A percentile compares a stretch with the other conserved stretches of the same genome.
phyloP scores from a whole-genome alignment of 2,329 filamentous ascomycete genomes.

The Cordyceps militaris region DNA sequence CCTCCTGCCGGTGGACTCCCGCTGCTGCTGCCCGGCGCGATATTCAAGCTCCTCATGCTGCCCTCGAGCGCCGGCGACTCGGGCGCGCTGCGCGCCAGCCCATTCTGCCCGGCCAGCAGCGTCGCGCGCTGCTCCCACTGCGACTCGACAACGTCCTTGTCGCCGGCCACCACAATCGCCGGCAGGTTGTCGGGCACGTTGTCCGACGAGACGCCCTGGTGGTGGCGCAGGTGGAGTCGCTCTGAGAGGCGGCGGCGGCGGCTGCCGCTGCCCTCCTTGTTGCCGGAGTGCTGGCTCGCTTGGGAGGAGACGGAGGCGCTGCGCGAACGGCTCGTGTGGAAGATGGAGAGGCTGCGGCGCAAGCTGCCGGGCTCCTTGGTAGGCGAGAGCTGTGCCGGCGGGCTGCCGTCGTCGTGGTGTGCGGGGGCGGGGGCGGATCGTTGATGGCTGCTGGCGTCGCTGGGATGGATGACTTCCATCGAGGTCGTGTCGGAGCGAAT shows the following conservation, averaged over 20 bases:
- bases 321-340: slow-evolving; percentile 39
- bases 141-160: slow-evolving; percentile 49
- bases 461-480: slow-evolving; percentile 71
- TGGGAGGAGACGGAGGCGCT: slow-evolving; percentile 40
- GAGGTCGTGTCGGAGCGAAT: slow-evolving; percentile 76
- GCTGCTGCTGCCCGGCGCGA: slow-evolving; percentile 17
- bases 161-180: slow-evolving; percentile 52
- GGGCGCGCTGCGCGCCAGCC: slow-evolving; percentile 38
- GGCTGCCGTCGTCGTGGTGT: slow-evolving; percentile 21
- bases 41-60: not conserved
- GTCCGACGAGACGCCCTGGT: slow-evolving; percentile 53
- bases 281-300: slow-evolving; percentile 27
- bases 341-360: slow-evolving; percentile 40
- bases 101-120: slow-evolving; percentile 65
- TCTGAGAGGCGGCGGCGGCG: slow-evolving; percentile 50
- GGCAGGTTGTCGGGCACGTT: slow-evolving; percentile 77
- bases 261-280: slow-evolving; percentile 18
- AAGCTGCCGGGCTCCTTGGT: slow-evolving; percentile 22
- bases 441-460: slow-evolving; percentile 32
- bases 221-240: slow-evolving; percentile 57
- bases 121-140: slow-evolving; percentile 93
- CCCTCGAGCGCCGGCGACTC: slow-evolving; percentile 24
- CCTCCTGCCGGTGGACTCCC: not conserved
- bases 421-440: not conserved
- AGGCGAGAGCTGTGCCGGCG: slow-evolving; percentile 22